Evolutionary conservation across 768 basidiomycete genomes (phyloP).

Genomic region (Chalciporus sphaerocephalus): DNA sequence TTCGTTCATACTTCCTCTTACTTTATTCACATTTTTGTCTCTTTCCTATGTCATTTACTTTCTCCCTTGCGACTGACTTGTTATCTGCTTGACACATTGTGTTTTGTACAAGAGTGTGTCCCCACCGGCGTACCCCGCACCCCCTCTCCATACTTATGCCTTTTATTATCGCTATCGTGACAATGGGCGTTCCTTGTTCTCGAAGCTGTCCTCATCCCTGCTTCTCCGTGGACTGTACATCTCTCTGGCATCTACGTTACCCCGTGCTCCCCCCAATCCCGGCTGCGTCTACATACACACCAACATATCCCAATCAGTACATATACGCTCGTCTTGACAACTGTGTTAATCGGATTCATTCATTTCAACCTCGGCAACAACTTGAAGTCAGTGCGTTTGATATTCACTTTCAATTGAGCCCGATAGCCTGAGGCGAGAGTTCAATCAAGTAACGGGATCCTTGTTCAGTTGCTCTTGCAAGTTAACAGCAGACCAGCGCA

Average conservation of each 20-base stretch:
- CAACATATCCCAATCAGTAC: slow-evolving; percentile 7
- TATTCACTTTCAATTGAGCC: no score
- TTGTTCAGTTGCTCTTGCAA: no score
- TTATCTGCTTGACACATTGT: slow-evolving; percentile 31
- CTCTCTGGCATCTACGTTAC: slow-evolving; percentile 22
- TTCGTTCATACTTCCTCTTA: slow-evolving; percentile 22
- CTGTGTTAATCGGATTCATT: slow-evolving; percentile 9
- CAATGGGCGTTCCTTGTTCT: slow-evolving; percentile 19
- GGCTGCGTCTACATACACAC: slow-evolving; percentile 8
- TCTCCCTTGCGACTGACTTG: slow-evolving; percentile 31
- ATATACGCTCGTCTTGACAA: slow-evolving; percentile 6
- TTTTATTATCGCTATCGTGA: slow-evolving; percentile 29
- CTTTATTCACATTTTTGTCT: slow-evolving; percentile 30
- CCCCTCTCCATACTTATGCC: slow-evolving; percentile 28
- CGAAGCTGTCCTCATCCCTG: slow-evolving; percentile 20
- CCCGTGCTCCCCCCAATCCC: slow-evolving; percentile 14
- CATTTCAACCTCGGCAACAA: not conserved
- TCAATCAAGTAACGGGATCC: no score
- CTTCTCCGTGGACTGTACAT: slow-evolving; percentile 20
- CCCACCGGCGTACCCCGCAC: slow-evolving; percentile 22
- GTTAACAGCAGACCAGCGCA: no score
- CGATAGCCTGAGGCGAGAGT: no score
- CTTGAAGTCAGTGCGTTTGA: no score
- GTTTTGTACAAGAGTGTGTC: slow-evolving; percentile 21
- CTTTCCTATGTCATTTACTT: slow-evolving; percentile 19